Conservation (phyloP, 176 grass and related monocot species). For the Thinopyrum elongatum region DNA sequence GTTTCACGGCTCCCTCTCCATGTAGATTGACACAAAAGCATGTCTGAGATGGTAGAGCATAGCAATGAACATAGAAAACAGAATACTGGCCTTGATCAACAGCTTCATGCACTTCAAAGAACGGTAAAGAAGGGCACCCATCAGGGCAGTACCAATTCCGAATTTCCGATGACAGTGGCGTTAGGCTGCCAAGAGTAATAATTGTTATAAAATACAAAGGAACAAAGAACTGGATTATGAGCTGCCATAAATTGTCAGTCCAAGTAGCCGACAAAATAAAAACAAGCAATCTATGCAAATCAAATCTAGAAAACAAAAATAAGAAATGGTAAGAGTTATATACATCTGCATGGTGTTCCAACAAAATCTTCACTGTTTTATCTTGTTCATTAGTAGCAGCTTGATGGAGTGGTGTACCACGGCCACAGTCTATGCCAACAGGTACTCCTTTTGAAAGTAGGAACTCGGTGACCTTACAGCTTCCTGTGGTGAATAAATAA, state of each 20-base stretch:
- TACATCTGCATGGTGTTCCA: slow-evolving; percentile 43
- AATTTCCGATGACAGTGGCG: neutral
- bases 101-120: slow-evolving; percentile 50
- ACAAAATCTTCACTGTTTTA: slow-evolving; percentile 38
- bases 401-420: slow-evolving; percentile 16
- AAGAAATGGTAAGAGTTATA: neutral
- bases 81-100: slow-evolving; percentile 38
- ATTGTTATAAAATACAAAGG: neutral
- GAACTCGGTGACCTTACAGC: slow-evolving; percentile 23
- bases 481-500: neutral
- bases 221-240: too few species aligned
- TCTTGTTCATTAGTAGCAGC: slow-evolving; percentile 2
- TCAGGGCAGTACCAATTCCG: neutral
- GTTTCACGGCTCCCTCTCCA: neutral
- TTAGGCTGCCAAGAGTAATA: slow-evolving; percentile 23
- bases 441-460: slow-evolving; percentile 28
- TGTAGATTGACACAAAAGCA: neutral
- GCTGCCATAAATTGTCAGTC: too few species aligned
- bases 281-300: neutral
- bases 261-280: too few species aligned
- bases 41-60: neutral
- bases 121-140: neutral
- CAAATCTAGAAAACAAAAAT: neutral
- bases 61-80: neutral
- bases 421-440: slow-evolving; percentile 20